A percentile compares a stretch with the other conserved stretches of the same genome.
phyloP scores from a whole-genome alignment of 1,284 basidiomycete species.

The Fomitopsis pinicola region DNA sequence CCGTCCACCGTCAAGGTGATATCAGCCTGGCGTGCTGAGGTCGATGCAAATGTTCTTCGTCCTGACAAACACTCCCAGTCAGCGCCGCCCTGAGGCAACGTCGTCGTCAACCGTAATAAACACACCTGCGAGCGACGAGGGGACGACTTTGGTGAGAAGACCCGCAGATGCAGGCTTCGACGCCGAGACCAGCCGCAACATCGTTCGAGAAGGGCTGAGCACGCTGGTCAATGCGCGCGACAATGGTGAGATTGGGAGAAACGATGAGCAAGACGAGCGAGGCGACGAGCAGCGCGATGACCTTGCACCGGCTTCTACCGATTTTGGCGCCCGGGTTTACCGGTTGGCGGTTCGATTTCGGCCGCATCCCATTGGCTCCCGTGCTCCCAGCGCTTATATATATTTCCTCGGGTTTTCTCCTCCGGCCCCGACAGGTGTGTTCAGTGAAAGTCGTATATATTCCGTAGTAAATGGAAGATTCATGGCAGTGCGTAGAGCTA shows the following conservation, averaged over 20 bases:
- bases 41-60: conserved; percentile 59
- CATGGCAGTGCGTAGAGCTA: not conserved
- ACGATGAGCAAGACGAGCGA: conserved; percentile 19
- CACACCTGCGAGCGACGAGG: conserved; percentile 41
- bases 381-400: not conserved
- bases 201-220: conserved; percentile 24
- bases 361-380: not conserved
- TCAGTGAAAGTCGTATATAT: not conserved
- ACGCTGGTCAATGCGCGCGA: conserved; percentile 25
- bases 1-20: conserved; percentile 90
- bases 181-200: conserved; percentile 59
- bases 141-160: conserved; percentile 58
- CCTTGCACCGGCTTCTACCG: conserved; percentile 24
- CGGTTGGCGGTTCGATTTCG: conserved; percentile 5
- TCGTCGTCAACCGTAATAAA: not conserved
- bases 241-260: conserved; percentile 17
- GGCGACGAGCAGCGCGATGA: conserved; percentile 13
- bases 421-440: not conserved
- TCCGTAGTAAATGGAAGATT: not conserved
- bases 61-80: conserved; percentile 28
- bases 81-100: not conserved
- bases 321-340: conserved; percentile 8
- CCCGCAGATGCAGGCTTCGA: conserved; percentile 57
- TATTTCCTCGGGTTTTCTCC: not conserved
- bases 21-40: conserved; percentile 65